Evolutionary conservation across 148 eudicot species (phyloP), one percentile per base, ranked within the genome.

Genomic region (Simmondsia chinensis): DNA sequence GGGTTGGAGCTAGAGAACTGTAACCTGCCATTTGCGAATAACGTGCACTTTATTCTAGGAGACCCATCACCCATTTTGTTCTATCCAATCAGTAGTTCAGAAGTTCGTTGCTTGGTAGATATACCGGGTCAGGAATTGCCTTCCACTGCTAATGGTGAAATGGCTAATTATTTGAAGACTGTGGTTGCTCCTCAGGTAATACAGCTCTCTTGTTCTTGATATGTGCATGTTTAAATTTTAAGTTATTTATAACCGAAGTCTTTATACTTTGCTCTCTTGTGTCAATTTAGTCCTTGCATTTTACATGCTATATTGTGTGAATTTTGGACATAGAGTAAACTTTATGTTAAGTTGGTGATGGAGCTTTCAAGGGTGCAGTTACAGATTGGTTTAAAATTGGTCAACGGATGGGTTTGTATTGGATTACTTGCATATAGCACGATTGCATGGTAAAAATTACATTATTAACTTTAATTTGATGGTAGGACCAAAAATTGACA

Each of bases 21-120:
- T 53, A 29, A 59, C 14, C 57, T 80, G 66, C 79, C 85, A 45
- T 57, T 51, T 37, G 62, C 71, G 46, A 70, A 77, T 52, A 76
- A 85, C 35, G 95, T 77, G 29, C 95, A 80, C 58, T 75, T 85
- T 21, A 60, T 85, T 30, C 59, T 85, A 52, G 95, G 58, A 46
- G 80, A 77, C 56, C 95, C 95, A 12, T 80, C 95, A 14, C 84
- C 84, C 20, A 59, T 85, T 44, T 48, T 80, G 26, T 64, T 77
- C 44, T 85, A 85, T 59, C 77, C 69, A 3, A 71, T 80, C 48
- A 85, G 85, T 39, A 73, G 87, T 47, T 58, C 75, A 4, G 94
- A 83, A 54, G 48, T 76, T 36, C 87, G 87, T 9, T 85, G 85
- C 54, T 56, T 85, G 62, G 82, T 85, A 47, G 89, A 80, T 60